These are phyloP conservation scores for Aspergillus leporis DNA, from an alignment of 495 filamentous ascomycete species.

Conservation along the genomic window DNA sequence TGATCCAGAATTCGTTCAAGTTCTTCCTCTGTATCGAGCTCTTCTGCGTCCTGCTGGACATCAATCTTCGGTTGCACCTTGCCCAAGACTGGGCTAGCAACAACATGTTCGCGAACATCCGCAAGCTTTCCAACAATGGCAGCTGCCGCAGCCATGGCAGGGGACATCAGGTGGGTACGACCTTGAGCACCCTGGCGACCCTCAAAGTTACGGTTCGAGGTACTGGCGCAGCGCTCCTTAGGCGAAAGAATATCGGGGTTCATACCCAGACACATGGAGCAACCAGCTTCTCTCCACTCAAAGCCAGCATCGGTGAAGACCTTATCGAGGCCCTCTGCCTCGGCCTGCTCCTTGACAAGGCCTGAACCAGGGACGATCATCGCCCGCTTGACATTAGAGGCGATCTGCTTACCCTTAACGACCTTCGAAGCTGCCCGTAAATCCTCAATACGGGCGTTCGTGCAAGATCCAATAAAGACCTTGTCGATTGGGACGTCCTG, in stretches of 20 bases:
- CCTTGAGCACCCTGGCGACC: conserved; percentile 92
- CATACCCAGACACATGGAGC: conserved; percentile 99
- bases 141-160: conserved; percentile 92
- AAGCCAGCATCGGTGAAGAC: conserved; percentile 91
- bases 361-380: conserved; percentile 97
- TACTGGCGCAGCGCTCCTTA: conserved; percentile 89
- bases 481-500: conserved; percentile 90
- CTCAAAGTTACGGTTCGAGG: conserved; percentile 97
- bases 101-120: conserved; percentile 80
- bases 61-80: conserved; percentile 56
- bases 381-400: conserved; percentile 83
- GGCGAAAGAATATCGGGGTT: conserved; percentile 98
- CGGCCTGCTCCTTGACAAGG: conserved; percentile 89
- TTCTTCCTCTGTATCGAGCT: conserved; percentile 72
- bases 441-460: conserved; percentile 96
- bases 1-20: conserved; percentile 76
- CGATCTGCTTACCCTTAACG: conserved; percentile 82
- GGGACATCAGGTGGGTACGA: conserved; percentile 94
- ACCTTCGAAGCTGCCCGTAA: conserved; percentile 83
- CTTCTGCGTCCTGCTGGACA: conserved; percentile 66
- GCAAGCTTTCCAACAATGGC: conserved; percentile 87
- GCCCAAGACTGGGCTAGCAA: conserved; percentile 56
- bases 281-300: conserved; percentile 97
- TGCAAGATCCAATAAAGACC: conserved; percentile 98
- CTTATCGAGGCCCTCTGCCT: conserved; percentile 88